Evolutionary conservation across 1,284 basidiomycete genomes (phyloP).

Genomic region (Xanthoconium separans): DNA sequence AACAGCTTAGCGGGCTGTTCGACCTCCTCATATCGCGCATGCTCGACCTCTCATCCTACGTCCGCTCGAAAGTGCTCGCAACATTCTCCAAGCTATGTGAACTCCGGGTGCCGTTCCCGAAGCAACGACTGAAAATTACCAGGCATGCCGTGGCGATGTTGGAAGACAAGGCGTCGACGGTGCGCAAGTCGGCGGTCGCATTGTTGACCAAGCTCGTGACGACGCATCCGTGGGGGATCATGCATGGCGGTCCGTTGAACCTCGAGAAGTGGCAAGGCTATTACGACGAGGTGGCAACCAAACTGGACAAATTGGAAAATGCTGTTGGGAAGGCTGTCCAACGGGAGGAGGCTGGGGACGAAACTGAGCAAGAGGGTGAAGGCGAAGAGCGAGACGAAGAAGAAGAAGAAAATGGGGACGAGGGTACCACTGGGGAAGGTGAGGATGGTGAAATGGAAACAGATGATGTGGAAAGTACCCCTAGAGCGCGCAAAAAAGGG

Average conservation of each 20-base stretch:
- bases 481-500: constrained; percentile 29
- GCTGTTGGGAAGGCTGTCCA: constrained; percentile 57
- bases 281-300: constrained; percentile 65
- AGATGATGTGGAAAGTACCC: constrained; percentile 30
- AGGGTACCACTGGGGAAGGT: constrained; percentile 37
- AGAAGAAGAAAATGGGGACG: constrained; percentile 34
- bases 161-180: constrained; percentile 88
- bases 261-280: constrained; percentile 73
- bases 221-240: constrained; percentile 88
- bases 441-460: constrained; percentile 36
- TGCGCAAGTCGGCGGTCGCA: constrained; percentile 82
- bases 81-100: constrained; percentile 75
- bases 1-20: constrained; percentile 84
- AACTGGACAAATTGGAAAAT: constrained; percentile 59
- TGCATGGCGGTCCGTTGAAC: constrained; percentile 84
- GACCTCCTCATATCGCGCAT: constrained; percentile 84
- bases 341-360: constrained; percentile 34
- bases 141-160: constrained; percentile 77
- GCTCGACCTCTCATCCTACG: constrained; percentile 89
- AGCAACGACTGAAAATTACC: constrained; percentile 80
- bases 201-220: constrained; percentile 77
- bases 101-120: constrained; percentile 78
- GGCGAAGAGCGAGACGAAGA: constrained; percentile 35
- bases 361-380: constrained; percentile 42
- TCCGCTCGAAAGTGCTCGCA: constrained; percentile 83